These are phyloP conservation scores for Ceratocystiopsis minuta DNA, from an alignment of 2,329 filamentous ascomycete genomes.

Conservation along the genomic window DNA sequence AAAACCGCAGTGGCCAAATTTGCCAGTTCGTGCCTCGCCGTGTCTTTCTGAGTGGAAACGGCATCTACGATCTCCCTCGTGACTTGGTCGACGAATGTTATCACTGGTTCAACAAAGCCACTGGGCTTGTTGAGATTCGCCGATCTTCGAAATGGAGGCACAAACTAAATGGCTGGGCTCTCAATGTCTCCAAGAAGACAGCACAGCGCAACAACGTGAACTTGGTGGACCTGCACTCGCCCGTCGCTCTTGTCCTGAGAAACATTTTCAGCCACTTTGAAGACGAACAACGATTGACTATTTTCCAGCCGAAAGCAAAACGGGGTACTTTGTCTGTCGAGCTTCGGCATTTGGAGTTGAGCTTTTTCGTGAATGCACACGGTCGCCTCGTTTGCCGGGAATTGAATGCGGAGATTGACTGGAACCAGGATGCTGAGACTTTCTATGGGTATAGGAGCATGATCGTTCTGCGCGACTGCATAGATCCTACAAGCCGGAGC, in stretches of 20 bases:
- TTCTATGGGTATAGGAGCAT: slow-evolving; percentile 41
- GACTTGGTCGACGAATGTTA: slow-evolving; percentile 31
- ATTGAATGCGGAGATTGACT: slow-evolving; percentile 33
- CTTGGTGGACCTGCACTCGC: slow-evolving; percentile 31
- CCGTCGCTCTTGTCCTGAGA: slow-evolving; percentile 20
- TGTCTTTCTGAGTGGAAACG: slow-evolving; percentile 8
- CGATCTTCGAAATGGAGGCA: slow-evolving; percentile 15
- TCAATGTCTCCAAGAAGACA: slow-evolving; percentile 13
- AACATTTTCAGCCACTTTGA: slow-evolving; percentile 34
- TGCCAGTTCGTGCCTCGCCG: slow-evolving; percentile 5
- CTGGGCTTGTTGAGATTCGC: slow-evolving; percentile 27
- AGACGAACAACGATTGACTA: slow-evolving; percentile 19
- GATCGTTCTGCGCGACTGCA: slow-evolving; percentile 31
- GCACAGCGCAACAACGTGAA: slow-evolving; percentile 8
- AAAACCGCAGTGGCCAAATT: neutral
- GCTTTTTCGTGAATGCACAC: slow-evolving; percentile 29
- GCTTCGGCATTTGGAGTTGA: slow-evolving; percentile 32
- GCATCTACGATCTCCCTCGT: slow-evolving; percentile 32
- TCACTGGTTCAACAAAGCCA: slow-evolving; percentile 39
- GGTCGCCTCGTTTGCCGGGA: slow-evolving; percentile 28
- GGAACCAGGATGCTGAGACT: slow-evolving; percentile 39
- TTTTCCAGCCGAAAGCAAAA: slow-evolving; percentile 23
- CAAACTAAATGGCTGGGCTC: slow-evolving; percentile 15
- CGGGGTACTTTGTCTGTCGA: slow-evolving; percentile 23
- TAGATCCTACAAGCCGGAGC: slow-evolving; percentile 22